These are phyloP conservation scores for Erodium moschatum DNA, from an alignment of 441 rosid species.

Conservation along the genomic window DNA sequence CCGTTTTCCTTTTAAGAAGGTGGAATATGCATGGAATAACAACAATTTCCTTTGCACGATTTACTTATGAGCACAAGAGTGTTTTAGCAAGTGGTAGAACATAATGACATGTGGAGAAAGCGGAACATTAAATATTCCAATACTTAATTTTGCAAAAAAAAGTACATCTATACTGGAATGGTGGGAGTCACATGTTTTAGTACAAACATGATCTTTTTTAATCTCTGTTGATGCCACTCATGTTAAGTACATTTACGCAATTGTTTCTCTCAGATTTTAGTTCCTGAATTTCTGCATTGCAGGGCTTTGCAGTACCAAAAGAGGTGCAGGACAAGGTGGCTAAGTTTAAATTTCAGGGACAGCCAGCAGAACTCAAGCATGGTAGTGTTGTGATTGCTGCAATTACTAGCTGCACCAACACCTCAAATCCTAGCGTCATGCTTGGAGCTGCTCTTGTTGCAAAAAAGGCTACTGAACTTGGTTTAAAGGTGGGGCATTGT, in stretches of 20 bases:
- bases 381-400: constrained; percentile 99
- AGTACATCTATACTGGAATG: constrained; percentile 30
- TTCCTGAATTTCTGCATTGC: constrained; percentile 14
- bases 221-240: background rate
- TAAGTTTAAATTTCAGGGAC: constrained; percentile 72
- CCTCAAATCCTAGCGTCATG: constrained; percentile 99
- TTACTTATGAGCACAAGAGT: background rate
- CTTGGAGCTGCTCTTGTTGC: constrained; percentile 99
- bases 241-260: constrained; percentile 1
- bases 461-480: constrained; percentile 90
- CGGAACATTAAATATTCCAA: background rate
- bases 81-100: background rate
- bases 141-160: background rate
- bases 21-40: background rate
- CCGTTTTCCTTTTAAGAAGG: background rate
- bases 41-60: background rate
- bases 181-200: constrained; percentile 38
- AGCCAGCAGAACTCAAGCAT: constrained; percentile 84
- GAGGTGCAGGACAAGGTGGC: constrained; percentile 69
- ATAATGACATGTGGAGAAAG: background rate
- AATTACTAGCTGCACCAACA: constrained; percentile 96
- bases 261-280: background rate
- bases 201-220: no score
- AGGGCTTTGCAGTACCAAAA: constrained; percentile 95
- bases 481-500: constrained; percentile 54